Evolutionary conservation across 2,329 filamentous ascomycete species (phyloP).

Genomic region (Pseudogymnoascus sp.): DNA sequence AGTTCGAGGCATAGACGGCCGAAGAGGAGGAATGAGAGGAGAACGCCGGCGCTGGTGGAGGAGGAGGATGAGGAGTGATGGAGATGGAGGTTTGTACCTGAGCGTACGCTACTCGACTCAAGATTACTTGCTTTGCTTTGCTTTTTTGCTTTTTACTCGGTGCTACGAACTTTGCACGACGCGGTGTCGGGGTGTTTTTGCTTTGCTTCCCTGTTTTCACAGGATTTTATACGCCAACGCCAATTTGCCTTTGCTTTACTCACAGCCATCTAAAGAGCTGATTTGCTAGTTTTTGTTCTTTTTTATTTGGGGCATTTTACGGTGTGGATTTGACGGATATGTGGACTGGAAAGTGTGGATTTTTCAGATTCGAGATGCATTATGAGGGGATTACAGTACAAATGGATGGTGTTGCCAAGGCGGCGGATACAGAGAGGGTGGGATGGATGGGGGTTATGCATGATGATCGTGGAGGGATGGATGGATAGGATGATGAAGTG

Average conservation of each 20-base stretch:
- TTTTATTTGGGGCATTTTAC: not conserved
- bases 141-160: not conserved
- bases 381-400: not conserved
- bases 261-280: not conserved
- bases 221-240: not conserved
- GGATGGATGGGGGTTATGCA: not conserved
- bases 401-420: too few relatives aligned
- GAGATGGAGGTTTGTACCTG: too few relatives aligned
- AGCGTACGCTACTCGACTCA: too few relatives aligned
- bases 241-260: not conserved
- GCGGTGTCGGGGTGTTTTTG: not conserved
- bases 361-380: not conserved
- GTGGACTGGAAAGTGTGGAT: not conserved
- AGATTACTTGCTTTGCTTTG: not conserved
- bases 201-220: not conserved
- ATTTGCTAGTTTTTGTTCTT: not conserved
- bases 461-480: not conserved
- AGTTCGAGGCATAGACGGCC: slow-evolving; percentile 59
- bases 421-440: not conserved
- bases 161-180: not conserved
- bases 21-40: slow-evolving; percentile 59
- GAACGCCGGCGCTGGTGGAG: slow-evolving; percentile 65
- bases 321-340: not conserved
- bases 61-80: slow-evolving; percentile 49
- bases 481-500: not conserved